phyloP scores from a whole-genome alignment of 31 red algal species.

The Porphyra umbilicalis region DNA sequence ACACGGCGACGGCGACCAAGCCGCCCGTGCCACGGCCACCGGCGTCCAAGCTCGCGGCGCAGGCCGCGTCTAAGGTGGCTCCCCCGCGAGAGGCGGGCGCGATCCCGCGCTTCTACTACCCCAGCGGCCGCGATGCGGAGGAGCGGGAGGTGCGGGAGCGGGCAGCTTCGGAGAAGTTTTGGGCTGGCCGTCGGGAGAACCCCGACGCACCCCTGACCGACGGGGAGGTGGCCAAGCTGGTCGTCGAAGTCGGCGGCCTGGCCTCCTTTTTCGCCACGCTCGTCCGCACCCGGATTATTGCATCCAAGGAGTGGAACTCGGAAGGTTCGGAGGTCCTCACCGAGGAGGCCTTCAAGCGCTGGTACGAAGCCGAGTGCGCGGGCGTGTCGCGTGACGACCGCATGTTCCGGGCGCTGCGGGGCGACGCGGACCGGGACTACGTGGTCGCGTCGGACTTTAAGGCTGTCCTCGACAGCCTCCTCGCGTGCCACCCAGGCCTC shows the following conservation, averaged over 20 bases:
- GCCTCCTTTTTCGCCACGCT: conserved; percentile 52
- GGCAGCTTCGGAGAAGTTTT: conserved; percentile 18
- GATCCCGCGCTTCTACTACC: conserved; percentile 52
- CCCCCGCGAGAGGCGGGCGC: conserved; percentile 17
- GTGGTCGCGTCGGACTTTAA: conserved; percentile 68
- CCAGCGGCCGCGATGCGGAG: conserved; percentile 50
- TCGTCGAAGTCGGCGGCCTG: conserved; percentile 54
- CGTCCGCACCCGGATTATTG: conserved; percentile 5
- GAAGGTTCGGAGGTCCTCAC: conserved; percentile 14
- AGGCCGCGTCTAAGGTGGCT: conserved; percentile 4
- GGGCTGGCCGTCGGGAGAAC: conserved; percentile 18
- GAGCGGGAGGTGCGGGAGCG: conserved; percentile 30
- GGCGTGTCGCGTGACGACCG: conserved; percentile 35
- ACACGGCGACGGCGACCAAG: not conserved
- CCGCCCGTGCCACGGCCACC: not conserved
- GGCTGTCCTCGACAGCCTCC: conserved; percentile 56
- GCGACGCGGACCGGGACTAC: conserved; percentile 29
- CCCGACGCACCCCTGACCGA: conserved; percentile 21
- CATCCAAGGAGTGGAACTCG: conserved; percentile 1
- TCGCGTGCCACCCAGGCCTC: conserved; percentile 83
- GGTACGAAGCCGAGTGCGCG: conserved; percentile 32
- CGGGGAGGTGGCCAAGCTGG: conserved; percentile 44
- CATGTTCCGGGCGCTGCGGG: conserved; percentile 55
- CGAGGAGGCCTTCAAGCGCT: conserved; percentile 42
- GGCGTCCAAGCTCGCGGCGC: not conserved